Evolutionary conservation across 257 asterid species (phyloP).

Genomic region (Cruciata laevipes): DNA sequence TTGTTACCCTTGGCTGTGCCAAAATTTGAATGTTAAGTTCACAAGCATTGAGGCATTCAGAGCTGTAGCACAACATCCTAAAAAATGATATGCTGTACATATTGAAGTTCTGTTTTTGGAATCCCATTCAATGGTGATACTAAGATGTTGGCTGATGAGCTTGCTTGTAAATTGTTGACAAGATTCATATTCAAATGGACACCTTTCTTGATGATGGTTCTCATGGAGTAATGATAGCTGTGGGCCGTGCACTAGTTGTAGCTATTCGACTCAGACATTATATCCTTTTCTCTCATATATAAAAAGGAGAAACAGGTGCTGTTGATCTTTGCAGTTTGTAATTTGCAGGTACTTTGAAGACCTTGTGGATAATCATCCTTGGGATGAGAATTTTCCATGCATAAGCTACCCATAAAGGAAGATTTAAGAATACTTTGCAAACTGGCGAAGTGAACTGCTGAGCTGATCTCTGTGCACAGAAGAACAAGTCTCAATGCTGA

Average conservation of each 20-base stretch:
- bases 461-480: too few relatives aligned
- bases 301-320: too few relatives aligned
- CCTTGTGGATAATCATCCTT: too few relatives aligned
- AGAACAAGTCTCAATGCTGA: too few relatives aligned
- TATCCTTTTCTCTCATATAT: slow-evolving; percentile 60
- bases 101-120: slow-evolving; percentile 2
- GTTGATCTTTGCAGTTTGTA: too few relatives aligned
- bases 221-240: slow-evolving; percentile 90
- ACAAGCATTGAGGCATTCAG: slow-evolving; percentile 97
- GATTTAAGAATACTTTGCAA: too few relatives aligned
- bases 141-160: slow-evolving; percentile 22
- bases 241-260: slow-evolving; percentile 79
- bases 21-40: slow-evolving; percentile 76
- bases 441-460: too few relatives aligned
- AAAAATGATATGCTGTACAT: slow-evolving; percentile 52
- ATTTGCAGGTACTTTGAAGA: too few relatives aligned
- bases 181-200: slow-evolving; percentile 97
- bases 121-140: slow-evolving; percentile 9
- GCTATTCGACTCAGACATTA: slow-evolving; percentile 90
- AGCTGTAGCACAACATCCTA: slow-evolving; percentile 91
- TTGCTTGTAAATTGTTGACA: slow-evolving; percentile 70
- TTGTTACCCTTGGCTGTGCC: slow-evolving; percentile 97
- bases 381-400: too few relatives aligned
- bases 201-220: slow-evolving; percentile 99
- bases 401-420: too few relatives aligned